These are phyloP conservation scores for Aspergillus asperescens DNA, from an alignment of 495 filamentous ascomycete species.

Conservation along the genomic window DNA sequence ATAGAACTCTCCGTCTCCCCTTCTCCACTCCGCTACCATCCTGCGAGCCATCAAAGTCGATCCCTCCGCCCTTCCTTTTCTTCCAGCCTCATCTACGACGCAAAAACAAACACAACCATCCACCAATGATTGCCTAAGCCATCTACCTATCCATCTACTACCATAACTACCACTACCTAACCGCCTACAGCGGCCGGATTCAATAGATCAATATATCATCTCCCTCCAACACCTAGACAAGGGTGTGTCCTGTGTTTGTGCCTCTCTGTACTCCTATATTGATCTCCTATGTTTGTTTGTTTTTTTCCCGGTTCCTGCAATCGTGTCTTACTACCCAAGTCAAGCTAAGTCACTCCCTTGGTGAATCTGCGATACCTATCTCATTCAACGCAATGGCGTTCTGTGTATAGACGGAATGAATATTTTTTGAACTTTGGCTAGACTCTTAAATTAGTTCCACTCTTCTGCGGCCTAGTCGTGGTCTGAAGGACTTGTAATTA, in stretches of 20 bases:
- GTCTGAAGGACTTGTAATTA: too few relatives aligned
- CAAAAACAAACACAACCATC: background rate
- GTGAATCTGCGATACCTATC: conserved; percentile 8
- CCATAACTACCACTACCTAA: background rate
- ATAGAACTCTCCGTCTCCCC: conserved; percentile 11
- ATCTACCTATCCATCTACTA: conserved; percentile 7
- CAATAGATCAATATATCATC: background rate
- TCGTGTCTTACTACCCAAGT: conserved; percentile 1
- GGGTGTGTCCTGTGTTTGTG: background rate
- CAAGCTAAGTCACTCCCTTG: conserved; percentile 7
- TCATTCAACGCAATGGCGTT: background rate
- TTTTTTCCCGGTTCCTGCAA: conserved; percentile 5
- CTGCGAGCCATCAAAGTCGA: too few relatives aligned
- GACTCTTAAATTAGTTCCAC: too few relatives aligned
- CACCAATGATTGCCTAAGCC: too few relatives aligned
- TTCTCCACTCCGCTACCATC: background rate
- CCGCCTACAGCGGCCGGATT: background rate
- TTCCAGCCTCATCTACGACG: conserved; percentile 6
- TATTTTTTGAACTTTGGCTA: background rate
- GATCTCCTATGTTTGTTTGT: conserved; percentile 6
- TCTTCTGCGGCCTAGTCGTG: too few relatives aligned
- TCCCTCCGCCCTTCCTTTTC: background rate
- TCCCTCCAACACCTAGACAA: background rate
- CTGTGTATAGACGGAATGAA: conserved; percentile 8
- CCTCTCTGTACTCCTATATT: conserved; percentile 3